phyloP scores from a whole-genome alignment of 176 grass and related monocot species.

The Eleusine coracana region DNA sequence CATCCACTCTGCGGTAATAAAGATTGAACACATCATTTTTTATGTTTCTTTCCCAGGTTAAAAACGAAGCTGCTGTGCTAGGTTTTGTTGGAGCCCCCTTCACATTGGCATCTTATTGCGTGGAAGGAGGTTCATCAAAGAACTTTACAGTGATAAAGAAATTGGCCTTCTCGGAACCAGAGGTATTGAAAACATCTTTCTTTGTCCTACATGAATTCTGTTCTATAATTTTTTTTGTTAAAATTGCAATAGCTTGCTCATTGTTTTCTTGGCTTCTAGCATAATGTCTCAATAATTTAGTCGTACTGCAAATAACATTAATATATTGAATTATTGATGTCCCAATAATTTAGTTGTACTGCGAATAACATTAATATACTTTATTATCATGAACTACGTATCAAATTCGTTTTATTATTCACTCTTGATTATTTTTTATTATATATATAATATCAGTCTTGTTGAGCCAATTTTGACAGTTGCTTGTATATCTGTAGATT shows the following conservation, averaged over 20 bases:
- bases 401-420: conserved; percentile 1
- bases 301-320: background rate
- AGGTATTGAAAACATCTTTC: conserved; percentile 53
- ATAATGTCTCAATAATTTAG: conserved; percentile 10
- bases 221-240: background rate
- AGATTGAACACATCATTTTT: conserved; percentile 4
- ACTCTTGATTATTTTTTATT: background rate
- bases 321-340: background rate
- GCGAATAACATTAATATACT: background rate
- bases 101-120: conserved; percentile 93
- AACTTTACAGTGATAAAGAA: conserved; percentile 96
- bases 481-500: conserved; percentile 59
- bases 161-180: conserved; percentile 90
- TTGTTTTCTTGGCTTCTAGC: conserved; percentile 31
- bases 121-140: conserved; percentile 99
- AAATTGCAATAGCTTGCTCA: conserved; percentile 2
- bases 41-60: conserved; percentile 67
- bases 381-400: background rate
- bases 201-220: conserved; percentile 14
- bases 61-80: conserved; percentile 90
- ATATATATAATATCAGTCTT: background rate
- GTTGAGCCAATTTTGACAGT: conserved; percentile 1
- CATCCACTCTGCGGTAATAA: background rate
- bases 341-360: background rate
- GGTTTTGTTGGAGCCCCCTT: conserved; percentile 99